Evolutionary conservation across 176 grass and related monocot genomes (phyloP), one percentile per base, ranked within the genome.

Genomic region (Thinopyrum elongatum): DNA sequence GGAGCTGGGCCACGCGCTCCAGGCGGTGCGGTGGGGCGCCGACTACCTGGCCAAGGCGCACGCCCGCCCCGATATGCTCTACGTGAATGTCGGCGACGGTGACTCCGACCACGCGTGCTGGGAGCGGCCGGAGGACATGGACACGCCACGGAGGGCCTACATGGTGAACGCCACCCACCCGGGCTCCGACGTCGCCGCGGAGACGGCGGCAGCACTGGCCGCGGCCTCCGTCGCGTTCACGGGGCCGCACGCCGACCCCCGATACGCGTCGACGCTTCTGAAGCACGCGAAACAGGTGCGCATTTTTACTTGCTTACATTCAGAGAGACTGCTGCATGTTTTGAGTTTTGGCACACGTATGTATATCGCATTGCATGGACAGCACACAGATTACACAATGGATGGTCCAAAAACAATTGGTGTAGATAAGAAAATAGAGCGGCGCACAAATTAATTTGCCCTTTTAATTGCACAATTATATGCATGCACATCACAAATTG

Each of bases 121-220:
- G 95, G 23, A 98, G 81, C 60, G 95, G 0, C 93, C 95, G 7
- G 95, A 98, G 85, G 93, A 98, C 88, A 98, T 98, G 95, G 90
- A 92, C 61, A 95, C 89, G 2, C 93, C 93, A 0, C 82, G 95
- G 35, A 53, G 74, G 17, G 4, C 83, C 0, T 98, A 79, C 75
- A 51, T 60, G n/a, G 79, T 98, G 19, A 81, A 79, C 53, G 83
- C 68, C 5, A 38, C 80, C 28, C 30, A 66, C 4, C 95, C 91
- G 0, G 95, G 95, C 0, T 98, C 93, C 22, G 93, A 98, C 77
- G 86, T 92, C 60, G 93, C 91, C 2, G 95, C 87, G 1, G 95
- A 98, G 85, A 95, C 95, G 0, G 91, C 95, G 0, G 91, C 93
- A 1, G 93, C 95, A 13, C 76, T 95, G 8, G 90, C 92, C 31